Base-by-base conservation (phyloP, 2,329 filamentous ascomycete species). In the Xylaria sp. region DNA sequence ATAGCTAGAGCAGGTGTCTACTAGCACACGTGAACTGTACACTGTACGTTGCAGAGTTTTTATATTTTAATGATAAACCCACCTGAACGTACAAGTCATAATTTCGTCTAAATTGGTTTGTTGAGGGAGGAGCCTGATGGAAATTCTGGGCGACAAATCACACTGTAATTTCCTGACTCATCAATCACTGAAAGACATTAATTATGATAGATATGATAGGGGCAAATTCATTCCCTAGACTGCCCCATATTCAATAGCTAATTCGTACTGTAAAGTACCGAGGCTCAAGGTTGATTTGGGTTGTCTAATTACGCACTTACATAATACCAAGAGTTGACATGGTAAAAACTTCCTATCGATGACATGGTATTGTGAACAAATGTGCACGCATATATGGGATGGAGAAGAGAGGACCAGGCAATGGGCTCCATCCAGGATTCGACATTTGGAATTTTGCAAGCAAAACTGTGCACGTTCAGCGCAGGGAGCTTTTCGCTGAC, bases 51-150 rank as follows among this genome's bases (percentile, higher is more conserved):
- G 8, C 25, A 52, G 25, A n/a, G 12, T 25, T 25, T 56, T 64
- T 28, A 50, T 20, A 50, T 20, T 44, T 58, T 7, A 7, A n/a
- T 46, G 15, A 18, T 7, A n/a, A 46, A n/a, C 7, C 9, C 39
- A 61, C 46, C 34, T 59, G 28, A 28, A 28, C 4, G 46, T 28
- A 28, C 51, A 28, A 18, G 41, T 20, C n/a, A 44, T 31, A 66
- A 66, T 66, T 28, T 66, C 63, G 63, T 61, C 25, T 66, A 66
- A 48, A 18, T 20, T 51, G 31, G 51, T 41, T 51, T 31, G 20
- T 34, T 37, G 34, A 37, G 41, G 15, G 51, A 50, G 34, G 25
- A 57, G n/a, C n/a, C 25, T 6, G n/a, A 44, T 58, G 28, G 10
- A 31, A 50, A 51, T 8, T 44, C 15, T 10, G 48, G 55, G 31